A percentile compares a stretch with the other conserved stretches of the same genome.
phyloP scores from a whole-genome alignment of 2,329 filamentous ascomycete genomes.

The Purpureocillium lavendulum region DNA sequence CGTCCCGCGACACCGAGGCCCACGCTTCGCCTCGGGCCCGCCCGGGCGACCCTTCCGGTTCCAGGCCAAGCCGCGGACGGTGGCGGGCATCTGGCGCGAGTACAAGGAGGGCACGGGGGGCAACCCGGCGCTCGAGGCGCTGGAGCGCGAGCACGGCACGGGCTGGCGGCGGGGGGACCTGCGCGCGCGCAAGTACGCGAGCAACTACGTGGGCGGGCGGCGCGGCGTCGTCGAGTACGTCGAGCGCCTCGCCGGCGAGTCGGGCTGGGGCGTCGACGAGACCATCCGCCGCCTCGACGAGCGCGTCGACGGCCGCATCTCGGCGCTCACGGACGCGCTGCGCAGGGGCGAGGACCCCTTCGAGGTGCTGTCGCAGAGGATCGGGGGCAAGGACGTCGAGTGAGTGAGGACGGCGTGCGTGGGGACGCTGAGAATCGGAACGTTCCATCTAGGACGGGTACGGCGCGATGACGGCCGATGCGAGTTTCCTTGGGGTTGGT shows the following conservation, averaged over 20 bases:
- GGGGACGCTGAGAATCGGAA: no score
- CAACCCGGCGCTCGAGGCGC: constrained; percentile 12
- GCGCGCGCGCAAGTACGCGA: constrained; percentile 14
- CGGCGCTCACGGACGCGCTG: constrained; percentile 11
- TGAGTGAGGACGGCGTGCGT: no score
- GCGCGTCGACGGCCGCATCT: constrained; percentile 14
- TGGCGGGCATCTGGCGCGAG: constrained; percentile 13
- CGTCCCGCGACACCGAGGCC: constrained; percentile 7
- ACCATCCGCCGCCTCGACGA: constrained; percentile 10
- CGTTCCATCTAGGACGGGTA: no score
- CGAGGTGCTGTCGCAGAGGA: constrained; percentile 8
- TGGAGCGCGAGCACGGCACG: constrained; percentile 12
- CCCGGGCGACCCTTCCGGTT: constrained; percentile 11
- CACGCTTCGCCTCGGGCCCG: constrained; percentile 11
- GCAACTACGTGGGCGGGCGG: constrained; percentile 16
- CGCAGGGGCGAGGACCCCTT: constrained; percentile 13
- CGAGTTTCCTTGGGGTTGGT: no score
- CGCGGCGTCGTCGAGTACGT: constrained; percentile 12
- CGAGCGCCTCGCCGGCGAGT: constrained; percentile 7
- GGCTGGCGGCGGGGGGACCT: constrained; percentile 11
- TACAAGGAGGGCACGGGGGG: constrained; percentile 13
- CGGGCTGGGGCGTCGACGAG: constrained; percentile 2
- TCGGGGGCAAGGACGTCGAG: neutral
- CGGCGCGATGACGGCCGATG: no score
- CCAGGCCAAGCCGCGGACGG: constrained; percentile 14